Conservation (phyloP, 164 flowering plant genomes). For the Nelumbo lutea region DNA sequence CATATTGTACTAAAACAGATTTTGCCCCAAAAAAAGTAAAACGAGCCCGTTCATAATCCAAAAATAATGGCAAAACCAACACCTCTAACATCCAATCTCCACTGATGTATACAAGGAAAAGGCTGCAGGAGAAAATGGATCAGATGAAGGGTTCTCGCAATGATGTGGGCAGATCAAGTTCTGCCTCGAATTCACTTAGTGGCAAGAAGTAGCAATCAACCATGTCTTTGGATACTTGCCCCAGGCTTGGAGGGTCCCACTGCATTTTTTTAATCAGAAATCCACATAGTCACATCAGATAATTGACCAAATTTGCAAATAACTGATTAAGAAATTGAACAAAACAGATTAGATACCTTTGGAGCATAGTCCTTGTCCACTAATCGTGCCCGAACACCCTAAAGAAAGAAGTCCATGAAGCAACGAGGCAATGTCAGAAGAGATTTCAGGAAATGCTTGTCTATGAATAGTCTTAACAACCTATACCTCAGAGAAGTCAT, state of each 20-base stretch:
- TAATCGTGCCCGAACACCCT: slow-evolving; percentile 87
- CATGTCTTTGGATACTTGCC: slow-evolving; percentile 76
- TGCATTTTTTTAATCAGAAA: slow-evolving; percentile 24
- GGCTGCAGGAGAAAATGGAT: slow-evolving; percentile 4
- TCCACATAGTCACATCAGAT: slow-evolving; percentile 1
- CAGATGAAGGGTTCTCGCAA: slow-evolving; percentile 63
- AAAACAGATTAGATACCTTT: slow-evolving; percentile 44
- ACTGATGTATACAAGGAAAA: background rate
- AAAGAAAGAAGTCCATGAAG: slow-evolving; percentile 3
- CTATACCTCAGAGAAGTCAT: slow-evolving; percentile 78
- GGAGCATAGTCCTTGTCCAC: slow-evolving; percentile 87
- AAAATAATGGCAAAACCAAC: background rate
- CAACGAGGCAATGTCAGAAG: background rate
- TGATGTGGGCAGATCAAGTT: slow-evolving; percentile 60
- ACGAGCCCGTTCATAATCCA: background rate
- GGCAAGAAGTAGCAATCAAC: slow-evolving; percentile 59
- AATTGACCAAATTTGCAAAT: background rate
- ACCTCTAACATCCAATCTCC: background rate
- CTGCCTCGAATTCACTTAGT: slow-evolving; percentile 53
- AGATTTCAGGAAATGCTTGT: background rate
- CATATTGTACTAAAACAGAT: too few relatives aligned
- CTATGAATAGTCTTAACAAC: background rate
- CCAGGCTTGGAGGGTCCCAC: slow-evolving; percentile 80
- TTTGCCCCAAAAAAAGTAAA: too few relatives aligned
- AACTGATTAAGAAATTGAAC: background rate